These are phyloP conservation scores for Botrytis byssoidea DNA, from an alignment of 2,329 filamentous ascomycete genomes.

Conservation along the genomic window DNA sequence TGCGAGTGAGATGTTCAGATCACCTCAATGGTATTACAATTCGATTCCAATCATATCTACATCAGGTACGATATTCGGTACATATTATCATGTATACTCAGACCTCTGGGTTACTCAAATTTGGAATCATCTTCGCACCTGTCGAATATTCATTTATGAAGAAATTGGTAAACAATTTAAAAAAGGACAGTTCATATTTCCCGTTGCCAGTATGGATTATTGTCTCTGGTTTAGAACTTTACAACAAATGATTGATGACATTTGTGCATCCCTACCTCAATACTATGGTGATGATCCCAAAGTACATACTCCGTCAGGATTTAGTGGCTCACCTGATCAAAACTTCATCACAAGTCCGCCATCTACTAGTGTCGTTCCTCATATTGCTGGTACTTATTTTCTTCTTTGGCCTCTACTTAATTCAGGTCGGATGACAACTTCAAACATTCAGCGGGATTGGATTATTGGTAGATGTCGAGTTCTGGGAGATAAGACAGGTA, in stretches of 20 bases:
- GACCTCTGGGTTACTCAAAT: background rate
- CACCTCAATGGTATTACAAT: background rate
- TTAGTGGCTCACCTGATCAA: background rate
- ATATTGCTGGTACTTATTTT: background rate
- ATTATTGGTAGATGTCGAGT: background rate
- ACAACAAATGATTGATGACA: background rate
- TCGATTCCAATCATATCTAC: background rate
- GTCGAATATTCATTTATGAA: background rate
- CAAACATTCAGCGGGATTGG: background rate
- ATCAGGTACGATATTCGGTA: background rate
- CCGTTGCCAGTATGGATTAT: background rate
- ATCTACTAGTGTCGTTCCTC: background rate
- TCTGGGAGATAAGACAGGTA: background rate
- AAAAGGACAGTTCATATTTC: background rate
- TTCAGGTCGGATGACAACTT: background rate
- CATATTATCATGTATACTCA: background rate
- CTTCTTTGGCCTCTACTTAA: background rate
- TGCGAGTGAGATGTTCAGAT: background rate
- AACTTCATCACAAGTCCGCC: background rate
- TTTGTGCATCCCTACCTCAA: background rate
- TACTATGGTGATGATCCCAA: background rate
- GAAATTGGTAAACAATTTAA: background rate
- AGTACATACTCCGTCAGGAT: background rate
- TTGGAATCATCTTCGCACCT: background rate
- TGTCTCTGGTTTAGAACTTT: background rate